Conservation (phyloP, 2,329 filamentous ascomycete species). For the Penicillium sp. region DNA sequence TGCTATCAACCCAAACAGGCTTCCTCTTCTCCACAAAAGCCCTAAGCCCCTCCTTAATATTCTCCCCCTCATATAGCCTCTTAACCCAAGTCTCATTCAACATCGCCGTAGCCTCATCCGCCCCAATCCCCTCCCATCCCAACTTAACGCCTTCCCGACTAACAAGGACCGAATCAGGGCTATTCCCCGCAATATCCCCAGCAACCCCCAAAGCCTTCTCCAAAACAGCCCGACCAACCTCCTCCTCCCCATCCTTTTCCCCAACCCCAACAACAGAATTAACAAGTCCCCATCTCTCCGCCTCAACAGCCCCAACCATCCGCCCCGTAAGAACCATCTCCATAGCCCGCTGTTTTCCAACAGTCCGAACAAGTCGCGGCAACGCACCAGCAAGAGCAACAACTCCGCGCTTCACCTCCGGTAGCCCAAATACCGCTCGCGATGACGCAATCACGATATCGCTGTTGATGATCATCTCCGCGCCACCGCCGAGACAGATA, state of each 20-base stretch:
- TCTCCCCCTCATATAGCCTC: slow-evolving; percentile 64
- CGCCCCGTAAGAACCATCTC: slow-evolving; percentile 71
- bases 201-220: slow-evolving; percentile 60
- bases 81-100: slow-evolving; percentile 60
- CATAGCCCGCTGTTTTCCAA: slow-evolving; percentile 67
- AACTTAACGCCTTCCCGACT: slow-evolving; percentile 68
- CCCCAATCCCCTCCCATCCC: slow-evolving; percentile 69
- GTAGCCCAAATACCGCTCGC: slow-evolving; percentile 63
- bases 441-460: slow-evolving; percentile 66
- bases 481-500: slow-evolving; percentile 70
- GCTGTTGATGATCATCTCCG: slow-evolving; percentile 72
- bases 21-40: slow-evolving; percentile 76
- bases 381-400: slow-evolving; percentile 70
- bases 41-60: slow-evolving; percentile 70
- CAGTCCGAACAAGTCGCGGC: slow-evolving; percentile 63
- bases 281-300: slow-evolving; percentile 66
- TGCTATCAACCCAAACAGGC: slow-evolving; percentile 59
- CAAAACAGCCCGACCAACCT: slow-evolving; percentile 26
- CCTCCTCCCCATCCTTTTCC: slow-evolving; percentile 15
- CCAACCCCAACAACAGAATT: slow-evolving; percentile 59
- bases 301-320: slow-evolving; percentile 59
- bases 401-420: slow-evolving; percentile 70
- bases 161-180: slow-evolving; percentile 75
- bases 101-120: slow-evolving; percentile 60
- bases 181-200: slow-evolving; percentile 61